Base-by-base conservation (phyloP, 148 eudicot species). In the Linanthus parryae region DNA sequence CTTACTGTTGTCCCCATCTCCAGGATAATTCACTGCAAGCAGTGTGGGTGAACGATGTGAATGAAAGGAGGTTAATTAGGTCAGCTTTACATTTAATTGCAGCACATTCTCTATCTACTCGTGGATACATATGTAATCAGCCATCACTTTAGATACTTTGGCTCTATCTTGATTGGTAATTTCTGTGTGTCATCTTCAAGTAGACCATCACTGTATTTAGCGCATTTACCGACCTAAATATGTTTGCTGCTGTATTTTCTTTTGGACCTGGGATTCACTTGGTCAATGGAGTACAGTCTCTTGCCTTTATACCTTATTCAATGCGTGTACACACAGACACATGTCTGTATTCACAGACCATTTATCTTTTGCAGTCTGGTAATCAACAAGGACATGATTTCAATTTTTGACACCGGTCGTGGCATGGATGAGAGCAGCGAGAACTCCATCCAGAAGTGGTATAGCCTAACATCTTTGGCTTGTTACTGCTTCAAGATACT, bases 21-120 rank as follows among this genome's bases (percentile, higher is more conserved):
- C 62, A 87, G 95, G 95, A 87, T 55, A 87, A 87, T 64, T 77
- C 95, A 0, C 67, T 87, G 76, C 95, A 87, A 68, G 95, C 95
- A 9, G 73, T 87, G 26, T 83, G 95, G 95, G 65, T 80, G 20
- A 83, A 73, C 42, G 42, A 19, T 14, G 22, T 20, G 22, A 39
- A 41, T 23, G 79, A 77, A 19, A 61, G 57, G 62, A 78, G 61
- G 58, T 62, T 80, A 35, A 66, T 86, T 46, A 74, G 90, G 95
- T 75, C n/a, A n/a, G n/a, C n/a, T n/a, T n/a, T n/a, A 59, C 19
- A 27, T 21, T 29, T 21, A 1, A 24, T 12, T 45, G 22, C 18
- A 51, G 4, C 16, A 7, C 11, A 10, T 36, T 41, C 2, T 33
- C 15, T 5, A 28, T 24, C 18, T 43, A 44, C n/a, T n/a, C n/a